Evolutionary conservation across 495 filamentous ascomycete species (phyloP).

Genomic region (Xylona heveae): DNA sequence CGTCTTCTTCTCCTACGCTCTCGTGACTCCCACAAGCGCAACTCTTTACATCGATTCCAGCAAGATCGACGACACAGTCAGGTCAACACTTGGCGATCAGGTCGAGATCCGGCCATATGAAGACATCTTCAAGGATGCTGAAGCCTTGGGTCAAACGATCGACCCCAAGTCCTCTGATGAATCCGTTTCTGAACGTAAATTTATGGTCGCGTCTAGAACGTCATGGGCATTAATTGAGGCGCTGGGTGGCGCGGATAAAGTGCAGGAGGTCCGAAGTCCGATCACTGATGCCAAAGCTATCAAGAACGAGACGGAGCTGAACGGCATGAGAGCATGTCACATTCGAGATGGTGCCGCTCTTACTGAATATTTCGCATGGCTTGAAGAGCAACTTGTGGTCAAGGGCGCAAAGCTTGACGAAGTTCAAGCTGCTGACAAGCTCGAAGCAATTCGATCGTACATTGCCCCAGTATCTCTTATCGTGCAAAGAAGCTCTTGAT

Average conservation of each 20-base stretch:
- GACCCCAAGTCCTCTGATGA: constrained; percentile 18
- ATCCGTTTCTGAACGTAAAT: constrained; percentile 33
- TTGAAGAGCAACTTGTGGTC: constrained; percentile 66
- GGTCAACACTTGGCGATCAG: constrained; percentile 47
- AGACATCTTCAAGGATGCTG: constrained; percentile 58
- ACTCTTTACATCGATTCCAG: constrained; percentile 69
- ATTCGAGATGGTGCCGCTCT: constrained; percentile 85
- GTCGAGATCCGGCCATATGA: constrained; percentile 69
- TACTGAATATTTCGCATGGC: constrained; percentile 88
- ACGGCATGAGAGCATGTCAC: constrained; percentile 88
- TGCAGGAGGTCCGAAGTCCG: constrained; percentile 74
- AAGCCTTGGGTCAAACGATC: constrained; percentile 29
- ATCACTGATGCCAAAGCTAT: constrained; percentile 91
- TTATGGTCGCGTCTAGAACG: constrained; percentile 67
- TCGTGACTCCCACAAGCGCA: constrained; percentile 61
- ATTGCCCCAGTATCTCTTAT: constrained; percentile 2
- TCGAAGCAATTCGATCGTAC: constrained; percentile 54
- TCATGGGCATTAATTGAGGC: constrained; percentile 86
- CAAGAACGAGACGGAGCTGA: constrained; percentile 80
- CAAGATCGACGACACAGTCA: constrained; percentile 50
- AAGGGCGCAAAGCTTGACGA: constrained; percentile 65
- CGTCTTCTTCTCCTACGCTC: constrained; percentile 93
- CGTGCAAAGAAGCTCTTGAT: too few species aligned
- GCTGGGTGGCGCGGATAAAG: constrained; percentile 69
- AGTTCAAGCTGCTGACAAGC: constrained; percentile 73